Conservation (phyloP, 2,329 filamentous ascomycete species). For the Xylariaceae sp. region DNA sequence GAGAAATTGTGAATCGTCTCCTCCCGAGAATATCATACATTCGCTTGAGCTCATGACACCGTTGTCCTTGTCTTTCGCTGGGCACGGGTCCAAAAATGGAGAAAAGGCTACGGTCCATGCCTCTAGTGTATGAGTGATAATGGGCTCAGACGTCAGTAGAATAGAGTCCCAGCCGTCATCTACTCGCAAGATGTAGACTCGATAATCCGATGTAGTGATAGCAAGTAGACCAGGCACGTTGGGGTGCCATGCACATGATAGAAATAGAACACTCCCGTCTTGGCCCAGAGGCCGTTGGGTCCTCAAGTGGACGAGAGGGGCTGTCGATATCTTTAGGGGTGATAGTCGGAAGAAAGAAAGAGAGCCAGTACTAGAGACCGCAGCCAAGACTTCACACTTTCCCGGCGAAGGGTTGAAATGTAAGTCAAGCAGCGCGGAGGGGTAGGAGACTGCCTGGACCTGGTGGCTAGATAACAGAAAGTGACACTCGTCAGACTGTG, state of each 20-base stretch:
- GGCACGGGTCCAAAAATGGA: conserved; percentile 20
- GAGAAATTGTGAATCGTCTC: conserved; percentile 67
- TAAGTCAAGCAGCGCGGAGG: conserved; percentile 77
- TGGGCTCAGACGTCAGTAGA: conserved; percentile 32
- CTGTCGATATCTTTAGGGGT: conserved; percentile 7
- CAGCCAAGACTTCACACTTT: conserved; percentile 56
- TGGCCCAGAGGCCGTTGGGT: conserved; percentile 47
- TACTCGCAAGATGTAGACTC: conserved; percentile 54
- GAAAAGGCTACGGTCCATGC: conserved; percentile 70
- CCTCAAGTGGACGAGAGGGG: conserved; percentile 34
- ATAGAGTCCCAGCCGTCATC: conserved; percentile 39
- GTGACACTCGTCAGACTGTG: conserved; percentile 16
- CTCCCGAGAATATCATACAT: conserved; percentile 61
- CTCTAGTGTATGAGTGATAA: conserved; percentile 56
- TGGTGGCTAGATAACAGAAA: conserved; percentile 40
- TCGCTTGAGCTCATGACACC: conserved; percentile 10
- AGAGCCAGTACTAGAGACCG: conserved; percentile 72
- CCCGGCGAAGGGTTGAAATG: conserved; percentile 64
- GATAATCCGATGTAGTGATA: conserved; percentile 67
- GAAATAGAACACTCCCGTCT: conserved; percentile 58
- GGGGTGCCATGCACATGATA: conserved; percentile 73
- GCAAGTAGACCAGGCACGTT: conserved; percentile 52
- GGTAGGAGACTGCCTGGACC: conserved; percentile 57
- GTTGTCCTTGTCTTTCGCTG: background rate
- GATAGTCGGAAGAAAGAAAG: conserved; percentile 59